Percentiles rank a stretch among this genome's conserved stretches.
Conservation (phyloP, 495 filamentous ascomycete species). For the Penicillium tannophilum region DNA sequence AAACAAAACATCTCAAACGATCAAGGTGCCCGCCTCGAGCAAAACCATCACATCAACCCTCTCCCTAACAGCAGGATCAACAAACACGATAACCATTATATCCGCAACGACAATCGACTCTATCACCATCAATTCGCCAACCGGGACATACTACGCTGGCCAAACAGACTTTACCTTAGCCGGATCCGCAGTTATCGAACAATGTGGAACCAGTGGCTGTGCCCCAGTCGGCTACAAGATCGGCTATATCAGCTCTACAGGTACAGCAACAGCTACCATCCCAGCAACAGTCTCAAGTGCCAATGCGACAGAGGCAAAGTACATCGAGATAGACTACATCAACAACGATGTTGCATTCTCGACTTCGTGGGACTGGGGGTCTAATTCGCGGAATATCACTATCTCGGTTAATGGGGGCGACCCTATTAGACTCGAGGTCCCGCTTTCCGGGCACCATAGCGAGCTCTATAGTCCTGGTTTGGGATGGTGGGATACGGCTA, state of each 20-base stretch:
- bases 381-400: constrained; percentile 51
- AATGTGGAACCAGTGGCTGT: constrained; percentile 38
- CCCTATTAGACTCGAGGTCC: constrained; percentile 48
- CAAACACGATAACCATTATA: constrained; percentile 35
- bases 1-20: neutral
- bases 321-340: constrained; percentile 49
- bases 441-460: constrained; percentile 48
- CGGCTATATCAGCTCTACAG: constrained; percentile 9
- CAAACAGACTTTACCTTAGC: constrained; percentile 34
- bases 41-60: constrained; percentile 20
- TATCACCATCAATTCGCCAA: constrained; percentile 32
- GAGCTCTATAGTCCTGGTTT: constrained; percentile 45
- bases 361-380: constrained; percentile 42
- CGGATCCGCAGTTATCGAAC: constrained; percentile 29
- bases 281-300: constrained; percentile 18
- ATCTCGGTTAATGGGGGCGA: constrained; percentile 42
- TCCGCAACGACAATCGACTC: constrained; percentile 6
- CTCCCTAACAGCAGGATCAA: constrained; percentile 30
- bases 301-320: constrained; percentile 25
- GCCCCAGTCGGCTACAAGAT: constrained; percentile 47
- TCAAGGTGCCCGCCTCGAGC: constrained; percentile 10
- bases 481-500: constrained; percentile 53
- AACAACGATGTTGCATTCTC: constrained; percentile 54
- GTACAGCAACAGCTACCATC: constrained; percentile 29
- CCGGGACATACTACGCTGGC: constrained; percentile 39